Percentiles rank a stretch among this genome's conserved stretches.
Evolutionary conservation across 495 filamentous ascomycete genomes (phyloP).

Genomic region (Polyplosphaeria fusca): DNA sequence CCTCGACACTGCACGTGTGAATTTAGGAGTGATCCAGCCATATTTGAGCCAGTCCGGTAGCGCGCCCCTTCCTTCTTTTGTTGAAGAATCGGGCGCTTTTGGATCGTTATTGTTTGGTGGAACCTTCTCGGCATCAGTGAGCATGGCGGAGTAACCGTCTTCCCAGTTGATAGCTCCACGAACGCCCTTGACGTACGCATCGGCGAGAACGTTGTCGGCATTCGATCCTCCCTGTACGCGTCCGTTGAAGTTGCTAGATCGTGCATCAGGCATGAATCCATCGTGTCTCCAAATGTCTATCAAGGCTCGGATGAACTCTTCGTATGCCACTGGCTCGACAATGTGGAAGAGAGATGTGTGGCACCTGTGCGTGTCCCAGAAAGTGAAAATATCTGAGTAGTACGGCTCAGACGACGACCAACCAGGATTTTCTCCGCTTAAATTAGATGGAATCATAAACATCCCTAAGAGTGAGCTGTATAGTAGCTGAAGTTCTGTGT

Average conservation of each 20-base stretch:
- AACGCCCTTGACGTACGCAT: conserved; percentile 72
- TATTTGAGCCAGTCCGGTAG: conserved; percentile 64
- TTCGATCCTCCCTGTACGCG: conserved; percentile 70
- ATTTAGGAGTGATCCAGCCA: conserved; percentile 64
- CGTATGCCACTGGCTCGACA: conserved; percentile 60
- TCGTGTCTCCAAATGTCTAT: conserved; percentile 70
- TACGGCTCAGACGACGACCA: conserved; percentile 67
- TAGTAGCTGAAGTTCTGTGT: conserved; percentile 55
- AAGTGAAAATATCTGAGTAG: conserved; percentile 58
- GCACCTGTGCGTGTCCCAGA: conserved; percentile 63
- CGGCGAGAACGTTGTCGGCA: conserved; percentile 70
- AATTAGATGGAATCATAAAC: conserved; percentile 67
- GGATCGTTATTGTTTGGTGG: conserved; percentile 60
- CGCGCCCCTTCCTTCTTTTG: conserved; percentile 68
- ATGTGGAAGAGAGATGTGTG: conserved; percentile 63
- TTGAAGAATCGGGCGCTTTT: conserved; percentile 58
- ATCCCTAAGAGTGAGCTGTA: conserved; percentile 68
- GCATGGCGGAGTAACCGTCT: conserved; percentile 66
- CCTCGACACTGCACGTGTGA: conserved; percentile 58
- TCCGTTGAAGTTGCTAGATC: conserved; percentile 65
- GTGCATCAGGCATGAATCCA: conserved; percentile 50
- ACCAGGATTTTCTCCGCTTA: conserved; percentile 67
- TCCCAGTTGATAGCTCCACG: conserved; percentile 63
- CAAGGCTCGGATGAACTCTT: conserved; percentile 63
- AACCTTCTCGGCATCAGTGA: conserved; percentile 63